Conservation (phyloP, 345 rosid species). For the Crucihimalaya himalaica region DNA sequence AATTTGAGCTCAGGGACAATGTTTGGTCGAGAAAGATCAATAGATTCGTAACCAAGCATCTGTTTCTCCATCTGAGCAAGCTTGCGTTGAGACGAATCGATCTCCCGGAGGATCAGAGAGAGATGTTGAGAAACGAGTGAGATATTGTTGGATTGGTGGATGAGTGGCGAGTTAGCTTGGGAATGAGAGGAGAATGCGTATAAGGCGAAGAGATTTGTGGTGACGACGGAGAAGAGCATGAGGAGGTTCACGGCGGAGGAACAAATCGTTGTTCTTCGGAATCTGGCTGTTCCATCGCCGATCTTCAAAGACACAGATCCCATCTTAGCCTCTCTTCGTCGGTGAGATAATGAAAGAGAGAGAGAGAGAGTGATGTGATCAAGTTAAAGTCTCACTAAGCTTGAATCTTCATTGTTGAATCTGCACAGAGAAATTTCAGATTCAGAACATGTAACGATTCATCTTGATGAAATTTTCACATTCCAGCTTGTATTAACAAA, state of each 20-base stretch:
- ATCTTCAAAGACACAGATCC: conserved; percentile 87
- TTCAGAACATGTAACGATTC: not conserved
- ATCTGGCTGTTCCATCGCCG: conserved; percentile 97
- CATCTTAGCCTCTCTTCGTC: conserved; percentile 43
- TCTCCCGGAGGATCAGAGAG: conserved; percentile 76
- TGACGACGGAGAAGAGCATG: conserved; percentile 87
- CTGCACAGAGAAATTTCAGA: conserved; percentile 1
- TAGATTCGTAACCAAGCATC: conserved; percentile 75
- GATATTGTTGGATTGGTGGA: conserved; percentile 53
- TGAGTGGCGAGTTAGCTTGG: conserved; percentile 15
- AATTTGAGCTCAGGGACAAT: conserved; percentile 79
- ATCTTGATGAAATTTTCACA: not conserved
- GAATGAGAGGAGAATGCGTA: conserved; percentile 80
- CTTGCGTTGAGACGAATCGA: conserved; percentile 81
- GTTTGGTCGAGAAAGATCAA: conserved; percentile 84
- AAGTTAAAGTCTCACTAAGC: conserved; percentile 4
- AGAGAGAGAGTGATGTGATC: not conserved
- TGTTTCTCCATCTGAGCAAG: conserved; percentile 90
- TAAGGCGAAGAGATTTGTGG: conserved; percentile 90
- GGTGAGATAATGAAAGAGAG: not conserved
- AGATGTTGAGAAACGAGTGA: conserved; percentile 87
- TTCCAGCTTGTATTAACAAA: not conserved
- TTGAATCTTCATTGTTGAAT: conserved; percentile 16
- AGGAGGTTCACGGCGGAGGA: conserved; percentile 85
- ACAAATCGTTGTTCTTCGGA: conserved; percentile 69